Percentiles rank a stretch among this genome's conserved stretches.
phyloP scores from a whole-genome alignment of 768 basidiomycete genomes.

The Hortiboletus flavorubellus region DNA sequence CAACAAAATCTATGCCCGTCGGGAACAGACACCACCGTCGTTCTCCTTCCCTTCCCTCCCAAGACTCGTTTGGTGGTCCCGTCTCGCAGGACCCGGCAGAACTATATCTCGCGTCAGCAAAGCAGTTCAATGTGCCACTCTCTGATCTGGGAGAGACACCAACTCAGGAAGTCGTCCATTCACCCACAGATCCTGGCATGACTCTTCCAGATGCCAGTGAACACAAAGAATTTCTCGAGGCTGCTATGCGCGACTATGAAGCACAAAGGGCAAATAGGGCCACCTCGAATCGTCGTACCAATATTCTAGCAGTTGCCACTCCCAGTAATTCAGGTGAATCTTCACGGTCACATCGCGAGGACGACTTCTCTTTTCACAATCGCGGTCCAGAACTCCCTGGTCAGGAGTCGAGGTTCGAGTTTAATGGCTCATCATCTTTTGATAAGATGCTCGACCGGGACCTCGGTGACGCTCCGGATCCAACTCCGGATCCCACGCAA shows the following conservation, averaged over 20 bases:
- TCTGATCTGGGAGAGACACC: slow-evolving; percentile 46
- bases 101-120: slow-evolving; percentile 42
- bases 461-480: slow-evolving; percentile 22
- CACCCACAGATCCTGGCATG: slow-evolving; percentile 41
- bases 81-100: slow-evolving; percentile 47
- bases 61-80: slow-evolving; percentile 62
- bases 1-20: slow-evolving; percentile 23
- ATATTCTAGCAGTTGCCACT: slow-evolving; percentile 50
- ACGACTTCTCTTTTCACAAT: slow-evolving; percentile 9
- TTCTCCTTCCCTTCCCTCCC: slow-evolving; percentile 42
- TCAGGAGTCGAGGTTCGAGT: slow-evolving; percentile 33
- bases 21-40: slow-evolving; percentile 24
- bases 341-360: slow-evolving; percentile 14
- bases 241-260: slow-evolving; percentile 26
- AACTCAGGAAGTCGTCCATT: slow-evolving; percentile 25
- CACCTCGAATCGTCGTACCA: slow-evolving; percentile 11
- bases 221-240: slow-evolving; percentile 21
- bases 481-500: slow-evolving; percentile 21
- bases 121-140: slow-evolving; percentile 55
- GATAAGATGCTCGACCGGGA: slow-evolving; percentile 37
- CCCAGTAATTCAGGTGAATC: slow-evolving; percentile 42
- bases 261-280: slow-evolving; percentile 15
- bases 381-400: slow-evolving; percentile 13
- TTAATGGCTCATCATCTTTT: slow-evolving; percentile 41
- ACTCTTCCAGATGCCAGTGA: slow-evolving; percentile 50